Base-by-base conservation (phyloP, 805 yeast genomes). In the Nakazawaea populi region DNA sequence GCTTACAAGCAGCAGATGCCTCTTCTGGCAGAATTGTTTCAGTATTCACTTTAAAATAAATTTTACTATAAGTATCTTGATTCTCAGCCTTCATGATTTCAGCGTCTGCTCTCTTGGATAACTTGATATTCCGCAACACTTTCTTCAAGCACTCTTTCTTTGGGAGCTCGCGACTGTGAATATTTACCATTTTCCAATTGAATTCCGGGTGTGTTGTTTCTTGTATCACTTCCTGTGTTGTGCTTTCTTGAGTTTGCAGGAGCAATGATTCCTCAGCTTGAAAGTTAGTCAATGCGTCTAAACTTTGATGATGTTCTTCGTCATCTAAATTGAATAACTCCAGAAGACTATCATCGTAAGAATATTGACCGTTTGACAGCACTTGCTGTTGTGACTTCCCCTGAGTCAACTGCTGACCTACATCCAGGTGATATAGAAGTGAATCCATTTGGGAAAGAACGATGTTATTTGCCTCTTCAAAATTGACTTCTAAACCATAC, bases 11-110 rank as follows among this genome's bases (percentile, higher is more conserved):
- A 8, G 7, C 12, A 7, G 45, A 42, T 2, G 10, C 31, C 14
- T 6, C 14, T 18, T 27, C 11, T 31, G 45, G 45, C 6, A 14
- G 11, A 27, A 42, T 27, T 7, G 7, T 36, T 18, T 7, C 5
- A 9, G 34, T 10, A 12, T 27, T n/a, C 4, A 46, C 48, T 38
- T 12, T n/a, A 30, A 46, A 46, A 31, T 46, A 46, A 8, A 46
- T 39, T 14, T 32, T 37, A 30, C 48, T 46, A 18, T 38, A 46
- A 38, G 14, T 38, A 30, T 46, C 48, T 10, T 56, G 44, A 49
- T 74, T 70, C 44, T 74, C 55, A 1, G 53, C 66, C 39, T 60
- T 54, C 6, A 63, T 56, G 4, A 73, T 54, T 12, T 56, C 59
- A 5, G 49, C 51, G 47, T 60, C 58, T 49, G 45, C 45, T 32